These are phyloP conservation scores for Kuraishia molischiana DNA, from an alignment of 805 yeast species.

Conservation along the genomic window DNA sequence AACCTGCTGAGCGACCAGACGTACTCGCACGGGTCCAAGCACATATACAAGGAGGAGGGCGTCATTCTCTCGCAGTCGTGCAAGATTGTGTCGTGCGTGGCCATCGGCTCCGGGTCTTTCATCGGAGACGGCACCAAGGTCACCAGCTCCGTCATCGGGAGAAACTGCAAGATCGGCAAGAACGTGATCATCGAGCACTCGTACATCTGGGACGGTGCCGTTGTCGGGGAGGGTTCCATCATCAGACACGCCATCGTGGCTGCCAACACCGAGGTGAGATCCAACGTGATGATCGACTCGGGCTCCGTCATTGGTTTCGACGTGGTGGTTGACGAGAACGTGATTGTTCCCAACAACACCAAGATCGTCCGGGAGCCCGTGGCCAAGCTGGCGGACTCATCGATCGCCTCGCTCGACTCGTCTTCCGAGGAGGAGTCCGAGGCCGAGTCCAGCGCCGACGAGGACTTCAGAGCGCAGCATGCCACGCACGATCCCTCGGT, in stretches of 20 bases:
- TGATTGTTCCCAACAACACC: constrained; percentile 36
- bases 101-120: constrained; percentile 67
- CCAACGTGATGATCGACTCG: constrained; percentile 41
- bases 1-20: constrained; percentile 64
- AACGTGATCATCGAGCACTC: constrained; percentile 64
- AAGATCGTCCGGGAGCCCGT: constrained; percentile 43
- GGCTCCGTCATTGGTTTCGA: constrained; percentile 75
- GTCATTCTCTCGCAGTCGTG: constrained; percentile 94
- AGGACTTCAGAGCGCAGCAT: constrained; percentile 19
- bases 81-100: constrained; percentile 68
- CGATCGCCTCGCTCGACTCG: constrained; percentile 17
- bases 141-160: constrained; percentile 71
- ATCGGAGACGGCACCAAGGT: constrained; percentile 70
- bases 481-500: constrained; percentile 16
- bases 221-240: constrained; percentile 53
- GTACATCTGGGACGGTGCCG: constrained; percentile 80
- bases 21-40: constrained; percentile 73
- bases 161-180: constrained; percentile 75
- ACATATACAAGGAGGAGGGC: constrained; percentile 80
- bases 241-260: constrained; percentile 68
- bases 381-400: constrained; percentile 15
- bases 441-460: constrained; percentile 12
- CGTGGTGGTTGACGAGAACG: constrained; percentile 52
- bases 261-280: constrained; percentile 43
- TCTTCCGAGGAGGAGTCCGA: constrained; percentile 18